Evolutionary conservation across 176 grass and related monocot genomes (phyloP).

Genomic region (Eleusine indica): DNA sequence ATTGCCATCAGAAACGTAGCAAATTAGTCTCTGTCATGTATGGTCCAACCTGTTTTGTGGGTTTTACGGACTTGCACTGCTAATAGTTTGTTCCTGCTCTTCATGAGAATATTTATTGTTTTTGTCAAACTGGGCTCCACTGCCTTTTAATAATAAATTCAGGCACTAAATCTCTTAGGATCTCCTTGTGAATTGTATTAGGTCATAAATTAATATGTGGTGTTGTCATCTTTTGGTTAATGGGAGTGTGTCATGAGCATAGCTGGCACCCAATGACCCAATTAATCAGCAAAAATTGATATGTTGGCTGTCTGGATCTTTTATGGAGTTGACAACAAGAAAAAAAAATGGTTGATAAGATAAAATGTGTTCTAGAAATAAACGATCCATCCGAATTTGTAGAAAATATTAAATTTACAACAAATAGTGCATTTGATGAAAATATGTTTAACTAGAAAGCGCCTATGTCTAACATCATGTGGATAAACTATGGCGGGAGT

Average conservation of each 20-base stretch:
- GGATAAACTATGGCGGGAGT: neutral
- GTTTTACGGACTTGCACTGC: neutral
- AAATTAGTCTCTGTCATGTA: conserved; percentile 10
- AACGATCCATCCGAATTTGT: neutral
- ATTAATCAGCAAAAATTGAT: neutral
- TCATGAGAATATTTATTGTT: neutral
- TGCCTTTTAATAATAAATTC: neutral
- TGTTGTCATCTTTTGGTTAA: conserved; percentile 22
- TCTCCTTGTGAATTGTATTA: neutral
- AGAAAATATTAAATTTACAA: neutral
- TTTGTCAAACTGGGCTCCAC: neutral
- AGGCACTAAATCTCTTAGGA: conserved; percentile 1
- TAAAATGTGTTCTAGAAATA: neutral
- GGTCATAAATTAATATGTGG: conserved; percentile 19
- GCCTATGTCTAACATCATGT: neutral
- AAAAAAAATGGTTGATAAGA: neutral
- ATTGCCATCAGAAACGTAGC: conserved; percentile 2
- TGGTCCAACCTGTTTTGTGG: neutral
- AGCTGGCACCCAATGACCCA: conserved; percentile 12
- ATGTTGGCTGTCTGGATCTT: conserved; percentile 6
- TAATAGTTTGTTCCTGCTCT: neutral
- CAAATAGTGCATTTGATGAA: neutral
- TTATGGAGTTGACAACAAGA: neutral
- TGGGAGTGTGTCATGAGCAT: conserved; percentile 2
- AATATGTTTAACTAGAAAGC: neutral